Evolutionary conservation across 352 stramenopile genomes (phyloP).

Genomic region (Blastocystis sp.): DNA sequence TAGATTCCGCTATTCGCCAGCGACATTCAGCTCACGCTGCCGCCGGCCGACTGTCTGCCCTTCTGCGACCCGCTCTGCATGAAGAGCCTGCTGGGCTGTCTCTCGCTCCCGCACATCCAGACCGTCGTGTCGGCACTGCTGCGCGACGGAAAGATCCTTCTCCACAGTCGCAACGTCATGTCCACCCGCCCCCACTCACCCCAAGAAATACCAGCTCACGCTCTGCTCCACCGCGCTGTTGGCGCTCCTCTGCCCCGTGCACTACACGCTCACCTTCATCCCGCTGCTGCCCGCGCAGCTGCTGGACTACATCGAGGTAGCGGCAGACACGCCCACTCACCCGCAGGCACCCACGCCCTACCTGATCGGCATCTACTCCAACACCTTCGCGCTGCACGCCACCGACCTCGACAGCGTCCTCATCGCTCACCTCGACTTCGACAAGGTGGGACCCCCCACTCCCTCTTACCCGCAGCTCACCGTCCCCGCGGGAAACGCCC

Average conservation of each 20-base stretch:
- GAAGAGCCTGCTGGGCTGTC: constrained; percentile 10
- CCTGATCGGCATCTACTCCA: constrained; percentile 45
- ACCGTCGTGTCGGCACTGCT: constrained; percentile 17
- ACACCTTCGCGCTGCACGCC: constrained; percentile 9
- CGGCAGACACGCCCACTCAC: background rate
- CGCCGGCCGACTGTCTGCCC: constrained; percentile 41
- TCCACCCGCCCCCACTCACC: background rate
- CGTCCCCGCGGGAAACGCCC: background rate
- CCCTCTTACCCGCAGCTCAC: constrained; percentile 28
- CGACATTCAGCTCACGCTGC: background rate
- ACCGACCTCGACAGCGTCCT: background rate
- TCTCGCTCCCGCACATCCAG: constrained; percentile 32
- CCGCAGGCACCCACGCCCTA: constrained; percentile 52
- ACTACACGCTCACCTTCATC: constrained; percentile 60
- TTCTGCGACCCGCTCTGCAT: constrained; percentile 51
- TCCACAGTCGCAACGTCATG: constrained; percentile 56
- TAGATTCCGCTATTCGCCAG: constrained; percentile 16
- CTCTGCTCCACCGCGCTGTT: constrained; percentile 44
- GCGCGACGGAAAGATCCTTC: constrained; percentile 27
- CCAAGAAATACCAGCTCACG: constrained; percentile 60
- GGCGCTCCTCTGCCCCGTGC: constrained; percentile 1
- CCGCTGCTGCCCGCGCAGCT: constrained; percentile 43
- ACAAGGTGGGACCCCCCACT: background rate
- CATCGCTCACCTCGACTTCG: constrained; percentile 53
- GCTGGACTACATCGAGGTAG: constrained; percentile 58